Evolutionary conservation across 352 stramenopile genomes (phyloP).

Genomic region (Lagenidium sp.): DNA sequence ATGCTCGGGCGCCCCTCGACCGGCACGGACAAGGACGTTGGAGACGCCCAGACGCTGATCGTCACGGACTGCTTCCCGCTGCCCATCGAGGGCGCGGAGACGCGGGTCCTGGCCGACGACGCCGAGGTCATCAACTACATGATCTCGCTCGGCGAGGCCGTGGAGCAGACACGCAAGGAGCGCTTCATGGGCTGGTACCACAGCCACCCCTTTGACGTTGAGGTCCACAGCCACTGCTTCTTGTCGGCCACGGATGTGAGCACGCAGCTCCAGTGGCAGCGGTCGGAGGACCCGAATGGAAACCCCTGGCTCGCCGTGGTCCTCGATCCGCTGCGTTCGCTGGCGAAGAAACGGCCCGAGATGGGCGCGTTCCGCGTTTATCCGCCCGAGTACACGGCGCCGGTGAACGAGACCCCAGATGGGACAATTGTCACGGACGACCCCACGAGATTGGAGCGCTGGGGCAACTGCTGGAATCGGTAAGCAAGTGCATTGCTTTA

Average conservation of each 20-base stretch:
- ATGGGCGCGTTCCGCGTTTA: conserved; percentile 98
- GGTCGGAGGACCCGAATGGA: conserved; percentile 91
- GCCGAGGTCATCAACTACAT: conserved; percentile 99
- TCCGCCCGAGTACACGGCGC: conserved; percentile 92
- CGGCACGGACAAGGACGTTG: conserved; percentile 75
- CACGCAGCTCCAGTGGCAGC: conserved; percentile 98
- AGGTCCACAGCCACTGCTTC: conserved; percentile 96
- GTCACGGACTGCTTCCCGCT: conserved; percentile 98
- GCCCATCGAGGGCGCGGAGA: conserved; percentile 95
- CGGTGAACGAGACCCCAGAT: conserved; percentile 93
- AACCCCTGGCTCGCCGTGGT: conserved; percentile 98
- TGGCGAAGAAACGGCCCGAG: conserved; percentile 91
- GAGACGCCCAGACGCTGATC: conserved; percentile 89
- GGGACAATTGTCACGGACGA: conserved; percentile 92
- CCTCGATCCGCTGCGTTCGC: conserved; percentile 93
- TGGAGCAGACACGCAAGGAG: conserved; percentile 93
- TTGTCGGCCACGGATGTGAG: conserved; percentile 95
- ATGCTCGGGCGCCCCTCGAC: conserved; percentile 91
- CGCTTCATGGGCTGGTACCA: conserved; percentile 99
- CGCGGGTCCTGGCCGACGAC: conserved; percentile 95
- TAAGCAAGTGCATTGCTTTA: conserved; percentile 23
- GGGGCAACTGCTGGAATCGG: conserved; percentile 94
- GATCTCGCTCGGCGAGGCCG: conserved; percentile 94
- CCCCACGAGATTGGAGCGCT: conserved; percentile 90
- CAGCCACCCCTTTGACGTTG: conserved; percentile 98